phyloP scores from a whole-genome alignment of 1,284 basidiomycete species.

The Tylopilus microsporus region DNA sequence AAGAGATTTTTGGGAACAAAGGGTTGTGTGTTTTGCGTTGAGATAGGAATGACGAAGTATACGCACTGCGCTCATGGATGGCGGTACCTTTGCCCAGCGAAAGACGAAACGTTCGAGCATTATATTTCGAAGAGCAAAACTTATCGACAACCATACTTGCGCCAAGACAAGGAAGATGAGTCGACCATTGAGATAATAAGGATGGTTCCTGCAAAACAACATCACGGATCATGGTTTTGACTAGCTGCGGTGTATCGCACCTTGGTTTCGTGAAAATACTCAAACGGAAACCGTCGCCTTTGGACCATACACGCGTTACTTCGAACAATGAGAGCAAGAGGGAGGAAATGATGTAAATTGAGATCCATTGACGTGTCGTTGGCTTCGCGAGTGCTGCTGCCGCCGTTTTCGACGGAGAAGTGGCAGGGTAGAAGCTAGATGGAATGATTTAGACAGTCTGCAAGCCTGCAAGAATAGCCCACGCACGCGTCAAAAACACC shows the following conservation, averaged over 20 bases:
- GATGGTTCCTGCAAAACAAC: slow-evolving; percentile 52
- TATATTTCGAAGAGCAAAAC: too few species aligned
- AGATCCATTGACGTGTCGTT: slow-evolving; percentile 40
- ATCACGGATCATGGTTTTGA: background rate
- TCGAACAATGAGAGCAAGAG: slow-evolving; percentile 40
- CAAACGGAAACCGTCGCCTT: slow-evolving; percentile 40
- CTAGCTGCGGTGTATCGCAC: slow-evolving; percentile 31
- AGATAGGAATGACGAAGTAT: background rate
- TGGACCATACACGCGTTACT: slow-evolving; percentile 31
- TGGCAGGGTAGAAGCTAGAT: slow-evolving; percentile 41
- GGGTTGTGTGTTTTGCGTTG: slow-evolving; percentile 16
- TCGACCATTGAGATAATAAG: slow-evolving; percentile 63
- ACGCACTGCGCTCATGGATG: slow-evolving; percentile 21
- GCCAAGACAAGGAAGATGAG: too few species aligned
- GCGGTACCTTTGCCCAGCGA: too few species aligned
- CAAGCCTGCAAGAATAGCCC: background rate
- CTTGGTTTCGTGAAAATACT: slow-evolving; percentile 60
- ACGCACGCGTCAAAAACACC: slow-evolving; percentile 50
- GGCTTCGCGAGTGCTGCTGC: slow-evolving; percentile 44
- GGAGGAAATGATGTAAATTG: slow-evolving; percentile 45
- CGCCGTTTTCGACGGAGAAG: slow-evolving; percentile 50
- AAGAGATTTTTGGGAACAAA: slow-evolving; percentile 19
- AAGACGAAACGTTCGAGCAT: too few species aligned
- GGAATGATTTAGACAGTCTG: slow-evolving; percentile 1
- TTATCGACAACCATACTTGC: too few species aligned